Base-by-base conservation (phyloP, 2,329 filamentous ascomycete species). In the Stemphylium vesicarium region DNA sequence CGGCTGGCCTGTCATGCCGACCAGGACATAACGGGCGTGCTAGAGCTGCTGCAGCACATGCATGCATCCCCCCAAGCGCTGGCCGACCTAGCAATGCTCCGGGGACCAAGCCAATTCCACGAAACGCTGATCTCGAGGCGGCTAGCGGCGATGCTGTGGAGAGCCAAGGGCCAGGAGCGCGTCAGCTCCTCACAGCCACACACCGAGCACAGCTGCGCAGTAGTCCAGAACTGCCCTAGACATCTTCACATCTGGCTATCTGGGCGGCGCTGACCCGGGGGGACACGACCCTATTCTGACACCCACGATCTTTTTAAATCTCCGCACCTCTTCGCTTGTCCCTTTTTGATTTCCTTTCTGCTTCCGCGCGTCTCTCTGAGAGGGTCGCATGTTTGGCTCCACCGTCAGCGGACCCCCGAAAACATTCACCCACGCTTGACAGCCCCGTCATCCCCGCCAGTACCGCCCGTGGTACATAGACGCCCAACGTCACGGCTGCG, bases 371-470 rank as follows among this genome's bases (percentile, higher is more conserved):
- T 60, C 62, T 69, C 66, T 67, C 66, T 59, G 62, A 55, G 64
- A 66, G 66, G 67, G 65, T 57, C 62, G 66, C 60, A 59, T 67
- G 63, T 65, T 62, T 65, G 59, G 45, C 51, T 56, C 52, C 60
- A 47, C n/a, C 46, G 29, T 51, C 56, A 49, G 56, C 60, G 49
- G 56, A 52, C 50, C 50, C 52, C 59, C 59, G 50, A 55, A 20
- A 36, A 38, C 52, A 46, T 43, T 46, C 48, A 33, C 16, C 11
- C 15, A 24, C 15, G 24, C 36, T 22, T 33, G 49, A 50, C 59
- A 37, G 49, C 40, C 47, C 57, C 39, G 48, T 45, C 44, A 37
- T 50, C 45, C 51, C 50, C 47, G 24, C 55, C 42, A 10, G 33
- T 29, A 54, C 55, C 40, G 33, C 47, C 40, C 42, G 33, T 44